These are phyloP conservation scores for Takakia lepidozioides DNA, from an alignment of 225 moss, liverwort and hornwort genomes.

Conservation along the genomic window DNA sequence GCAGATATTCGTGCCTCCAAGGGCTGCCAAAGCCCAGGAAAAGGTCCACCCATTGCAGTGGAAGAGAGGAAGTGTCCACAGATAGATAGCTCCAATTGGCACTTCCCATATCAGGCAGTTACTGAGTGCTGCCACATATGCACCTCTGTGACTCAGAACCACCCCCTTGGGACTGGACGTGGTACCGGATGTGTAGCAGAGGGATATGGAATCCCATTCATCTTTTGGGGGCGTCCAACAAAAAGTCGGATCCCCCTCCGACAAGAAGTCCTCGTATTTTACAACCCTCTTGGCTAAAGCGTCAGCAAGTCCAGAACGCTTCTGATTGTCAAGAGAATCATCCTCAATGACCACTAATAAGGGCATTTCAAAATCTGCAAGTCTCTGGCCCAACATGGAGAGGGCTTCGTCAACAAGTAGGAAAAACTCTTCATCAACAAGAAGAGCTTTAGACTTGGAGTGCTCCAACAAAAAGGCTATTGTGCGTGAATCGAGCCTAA, in stretches of 20 bases:
- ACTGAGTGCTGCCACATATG: constrained; percentile 47
- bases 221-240: constrained; percentile 42
- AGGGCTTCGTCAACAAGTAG: constrained; percentile 36
- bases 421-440: constrained; percentile 62
- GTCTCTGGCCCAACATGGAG: constrained; percentile 10
- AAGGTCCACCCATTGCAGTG: constrained; percentile 86
- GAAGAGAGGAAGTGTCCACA: constrained; percentile 83
- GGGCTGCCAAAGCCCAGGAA: constrained; percentile 66
- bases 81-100: constrained; percentile 38
- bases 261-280: constrained; percentile 52
- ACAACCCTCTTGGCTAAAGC: constrained; percentile 19
- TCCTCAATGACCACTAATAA: constrained; percentile 53
- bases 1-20: constrained; percentile 71
- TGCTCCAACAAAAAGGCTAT: constrained; percentile 21
- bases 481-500: constrained; percentile 21
- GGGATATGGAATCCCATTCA: constrained; percentile 70
- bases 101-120: constrained; percentile 42
- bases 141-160: constrained; percentile 61
- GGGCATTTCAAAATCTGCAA: constrained; percentile 19
- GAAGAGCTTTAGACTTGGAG: constrained; percentile 39
- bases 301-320: constrained; percentile 6
- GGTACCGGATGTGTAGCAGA: constrained; percentile 86
- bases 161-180: constrained; percentile 80
- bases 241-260: constrained; percentile 38
- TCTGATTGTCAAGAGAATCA: constrained; percentile 11